Conservation (phyloP, 2,329 filamentous ascomycete species). For the Ramularia collo-cygni region DNA sequence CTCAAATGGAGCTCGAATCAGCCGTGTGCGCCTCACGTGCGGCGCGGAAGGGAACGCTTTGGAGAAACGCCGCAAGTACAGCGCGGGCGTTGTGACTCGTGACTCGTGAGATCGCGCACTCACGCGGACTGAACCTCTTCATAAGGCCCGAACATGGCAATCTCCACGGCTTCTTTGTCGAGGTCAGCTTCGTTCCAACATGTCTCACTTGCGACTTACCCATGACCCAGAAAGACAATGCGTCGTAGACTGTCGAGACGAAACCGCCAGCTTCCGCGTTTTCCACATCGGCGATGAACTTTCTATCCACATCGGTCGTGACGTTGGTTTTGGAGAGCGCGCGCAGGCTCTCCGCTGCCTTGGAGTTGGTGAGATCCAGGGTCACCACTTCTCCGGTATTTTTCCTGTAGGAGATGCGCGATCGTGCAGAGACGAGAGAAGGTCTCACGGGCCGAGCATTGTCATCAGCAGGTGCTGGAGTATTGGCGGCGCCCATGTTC, state of each 20-base stretch:
- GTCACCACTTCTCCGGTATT: slow-evolving; percentile 16
- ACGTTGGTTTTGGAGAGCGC: slow-evolving; percentile 10
- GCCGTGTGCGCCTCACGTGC: not conserved
- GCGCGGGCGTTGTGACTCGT: slow-evolving; percentile 1
- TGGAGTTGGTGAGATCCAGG: slow-evolving; percentile 16
- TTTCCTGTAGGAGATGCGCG: slow-evolving; percentile 18
- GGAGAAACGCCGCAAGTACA: not conserved
- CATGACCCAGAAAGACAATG: slow-evolving; percentile 16
- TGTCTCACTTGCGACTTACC: too few relatives aligned
- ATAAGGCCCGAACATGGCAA: slow-evolving; percentile 19
- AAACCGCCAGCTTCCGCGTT: slow-evolving; percentile 7
- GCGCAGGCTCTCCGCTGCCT: slow-evolving; percentile 13
- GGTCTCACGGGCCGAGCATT: slow-evolving; percentile 7
- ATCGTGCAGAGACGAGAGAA: slow-evolving; percentile 13
- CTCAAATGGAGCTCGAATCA: too few relatives aligned
- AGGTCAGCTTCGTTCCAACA: too few relatives aligned
- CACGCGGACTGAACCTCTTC: slow-evolving; percentile 8
- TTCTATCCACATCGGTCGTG: not conserved
- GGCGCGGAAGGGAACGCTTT: too few relatives aligned
- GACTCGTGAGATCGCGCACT: too few relatives aligned
- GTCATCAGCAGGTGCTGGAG: slow-evolving; percentile 5
- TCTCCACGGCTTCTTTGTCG: slow-evolving; percentile 19
- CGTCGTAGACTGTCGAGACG: slow-evolving; percentile 17
- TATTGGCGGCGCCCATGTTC: slow-evolving; percentile 11
- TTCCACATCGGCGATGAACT: slow-evolving; percentile 2